Evolutionary conservation across 352 stramenopile genomes (phyloP).

Genomic region (Phytophthora pluvialis): DNA sequence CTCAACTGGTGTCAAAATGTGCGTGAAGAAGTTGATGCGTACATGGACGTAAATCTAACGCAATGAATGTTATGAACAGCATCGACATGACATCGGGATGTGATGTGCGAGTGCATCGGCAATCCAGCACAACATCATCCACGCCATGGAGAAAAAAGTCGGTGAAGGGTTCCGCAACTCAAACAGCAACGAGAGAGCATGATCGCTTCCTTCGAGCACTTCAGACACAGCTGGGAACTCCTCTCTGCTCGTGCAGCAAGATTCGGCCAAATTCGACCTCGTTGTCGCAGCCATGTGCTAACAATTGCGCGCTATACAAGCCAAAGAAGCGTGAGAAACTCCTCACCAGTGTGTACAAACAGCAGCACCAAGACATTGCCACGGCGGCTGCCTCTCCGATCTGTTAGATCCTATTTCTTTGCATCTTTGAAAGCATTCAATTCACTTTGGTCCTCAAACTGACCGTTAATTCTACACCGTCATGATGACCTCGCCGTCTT

Average conservation of each 20-base stretch:
- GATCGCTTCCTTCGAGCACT: constrained; percentile 60
- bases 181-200: constrained; percentile 22
- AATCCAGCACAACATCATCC: constrained; percentile 34
- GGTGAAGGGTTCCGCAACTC: neutral
- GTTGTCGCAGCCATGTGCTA: constrained; percentile 48
- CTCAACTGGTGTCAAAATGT: constrained; percentile 19
- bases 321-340: constrained; percentile 65
- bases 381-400: constrained; percentile 16
- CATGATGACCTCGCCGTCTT: constrained; percentile 83
- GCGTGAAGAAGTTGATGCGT: neutral
- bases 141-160: constrained; percentile 66
- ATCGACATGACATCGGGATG: constrained; percentile 47
- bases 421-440: constrained; percentile 22
- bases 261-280: constrained; percentile 12
- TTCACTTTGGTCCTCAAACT: constrained; percentile 19
- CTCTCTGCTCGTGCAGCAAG: constrained; percentile 59
- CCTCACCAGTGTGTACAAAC: constrained; percentile 63
- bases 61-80: constrained; percentile 21
- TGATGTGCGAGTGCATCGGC: constrained; percentile 46
- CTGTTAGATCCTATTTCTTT: constrained; percentile 9
- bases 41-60: neutral
- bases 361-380: constrained; percentile 44
- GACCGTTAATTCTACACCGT: constrained; percentile 60
- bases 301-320: constrained; percentile 79
- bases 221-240: constrained; percentile 52